Evolutionary conservation across 495 filamentous ascomycete species (phyloP).

Genomic region (Talaromyces wortmannii): DNA sequence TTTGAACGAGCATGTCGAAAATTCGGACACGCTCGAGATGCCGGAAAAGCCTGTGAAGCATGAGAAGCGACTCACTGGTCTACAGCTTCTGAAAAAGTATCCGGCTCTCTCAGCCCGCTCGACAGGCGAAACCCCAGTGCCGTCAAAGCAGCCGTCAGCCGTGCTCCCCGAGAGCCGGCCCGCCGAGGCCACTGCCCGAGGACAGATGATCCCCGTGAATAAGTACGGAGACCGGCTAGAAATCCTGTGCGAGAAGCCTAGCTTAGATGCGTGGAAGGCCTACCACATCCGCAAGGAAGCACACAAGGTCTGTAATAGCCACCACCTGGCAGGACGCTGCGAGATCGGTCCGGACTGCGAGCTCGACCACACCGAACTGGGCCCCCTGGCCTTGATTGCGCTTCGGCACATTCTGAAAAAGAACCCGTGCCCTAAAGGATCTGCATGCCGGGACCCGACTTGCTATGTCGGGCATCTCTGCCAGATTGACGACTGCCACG

Average conservation of each 20-base stretch:
- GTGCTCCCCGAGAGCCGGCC: slow-evolving; percentile 10
- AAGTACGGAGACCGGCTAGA: slow-evolving; percentile 37
- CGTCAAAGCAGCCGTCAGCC: slow-evolving; percentile 5
- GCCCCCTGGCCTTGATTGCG: slow-evolving; percentile 19
- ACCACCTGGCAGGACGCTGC: slow-evolving; percentile 33
- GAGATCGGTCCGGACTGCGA: slow-evolving; percentile 22
- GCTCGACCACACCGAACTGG: slow-evolving; percentile 31
- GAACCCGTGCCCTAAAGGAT: slow-evolving; percentile 24
- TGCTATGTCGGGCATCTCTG: slow-evolving; percentile 41
- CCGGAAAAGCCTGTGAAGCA: background rate
- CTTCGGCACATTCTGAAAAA: slow-evolving; percentile 32
- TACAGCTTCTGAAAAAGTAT: too few species aligned
- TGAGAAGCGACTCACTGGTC: too few species aligned
- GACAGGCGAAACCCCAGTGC: slow-evolving; percentile 9
- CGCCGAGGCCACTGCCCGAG: slow-evolving; percentile 14
- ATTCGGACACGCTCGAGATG: too few species aligned
- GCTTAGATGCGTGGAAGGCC: slow-evolving; percentile 19
- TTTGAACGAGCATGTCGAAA: slow-evolving; percentile 27
- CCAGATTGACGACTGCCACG: slow-evolving; percentile 32
- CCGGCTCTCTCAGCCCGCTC: background rate
- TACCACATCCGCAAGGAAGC: slow-evolving; percentile 24
- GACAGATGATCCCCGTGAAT: slow-evolving; percentile 33
- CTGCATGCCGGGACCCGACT: slow-evolving; percentile 28
- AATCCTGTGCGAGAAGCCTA: slow-evolving; percentile 17
- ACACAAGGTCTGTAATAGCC: slow-evolving; percentile 35